phyloP scores from a whole-genome alignment of 352 stramenopile genomes.

The Phytophthora cajani region DNA sequence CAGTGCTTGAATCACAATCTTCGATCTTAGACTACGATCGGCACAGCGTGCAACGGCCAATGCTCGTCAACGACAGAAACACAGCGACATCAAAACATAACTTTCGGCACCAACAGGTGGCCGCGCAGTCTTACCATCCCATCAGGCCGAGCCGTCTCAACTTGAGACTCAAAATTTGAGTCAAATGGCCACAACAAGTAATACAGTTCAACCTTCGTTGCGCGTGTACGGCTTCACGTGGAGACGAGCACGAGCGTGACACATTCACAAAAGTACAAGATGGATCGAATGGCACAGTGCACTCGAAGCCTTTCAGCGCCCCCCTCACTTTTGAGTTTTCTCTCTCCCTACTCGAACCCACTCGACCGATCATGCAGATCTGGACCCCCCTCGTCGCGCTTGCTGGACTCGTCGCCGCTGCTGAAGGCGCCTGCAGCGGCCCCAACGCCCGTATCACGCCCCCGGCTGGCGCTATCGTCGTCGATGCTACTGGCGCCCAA shows the following conservation, averaged over 20 bases:
- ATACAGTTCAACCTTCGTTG: neutral
- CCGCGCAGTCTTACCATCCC: neutral
- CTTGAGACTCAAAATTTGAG: neutral
- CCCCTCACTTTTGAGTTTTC: conserved; percentile 23
- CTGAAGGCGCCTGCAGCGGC: conserved; percentile 16
- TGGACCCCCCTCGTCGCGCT: conserved; percentile 7
- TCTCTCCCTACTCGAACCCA: neutral
- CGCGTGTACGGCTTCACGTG: neutral
- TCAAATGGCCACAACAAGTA: neutral
- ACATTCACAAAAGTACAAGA: neutral
- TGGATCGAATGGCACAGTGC: too few species aligned
- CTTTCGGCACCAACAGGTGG: neutral
- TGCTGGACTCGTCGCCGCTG: conserved; percentile 7
- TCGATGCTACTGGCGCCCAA: conserved; percentile 23
- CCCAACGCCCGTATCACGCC: conserved; percentile 15
- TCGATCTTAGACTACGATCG: neutral
- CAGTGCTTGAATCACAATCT: neutral
- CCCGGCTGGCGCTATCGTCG: conserved; percentile 28
- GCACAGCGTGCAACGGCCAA: neutral
- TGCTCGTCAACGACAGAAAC: neutral
- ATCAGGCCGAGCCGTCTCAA: neutral
- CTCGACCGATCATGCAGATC: conserved; percentile 15
- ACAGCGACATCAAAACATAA: neutral
- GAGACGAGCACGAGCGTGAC: neutral
- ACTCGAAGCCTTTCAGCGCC: too few species aligned